These are phyloP conservation scores for Raddia distichophylla DNA, from an alignment of 176 grass and related monocot genomes.

Conservation along the genomic window DNA sequence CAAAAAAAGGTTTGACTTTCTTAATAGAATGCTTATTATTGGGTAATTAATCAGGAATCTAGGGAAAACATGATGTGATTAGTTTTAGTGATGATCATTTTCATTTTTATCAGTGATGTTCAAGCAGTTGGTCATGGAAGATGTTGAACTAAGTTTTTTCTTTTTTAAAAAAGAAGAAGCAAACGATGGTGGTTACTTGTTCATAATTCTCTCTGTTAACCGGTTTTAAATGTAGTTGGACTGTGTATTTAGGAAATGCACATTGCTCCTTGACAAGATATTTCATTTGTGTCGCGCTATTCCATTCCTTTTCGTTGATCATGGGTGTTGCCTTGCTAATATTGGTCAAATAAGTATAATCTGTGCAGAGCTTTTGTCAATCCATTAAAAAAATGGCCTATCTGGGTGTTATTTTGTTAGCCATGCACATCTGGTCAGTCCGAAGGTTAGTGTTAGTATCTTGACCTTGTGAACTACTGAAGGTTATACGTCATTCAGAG, in stretches of 20 bases:
- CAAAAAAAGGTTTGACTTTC: conserved; percentile 24
- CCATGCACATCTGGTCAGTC: neutral
- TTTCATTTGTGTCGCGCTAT: neutral
- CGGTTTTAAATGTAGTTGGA: neutral
- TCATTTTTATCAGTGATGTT: neutral
- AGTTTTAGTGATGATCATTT: conserved; percentile 2
- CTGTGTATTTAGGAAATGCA: neutral
- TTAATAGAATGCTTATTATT: conserved; percentile 22
- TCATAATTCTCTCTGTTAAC: neutral
- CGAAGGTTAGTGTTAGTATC: neutral
- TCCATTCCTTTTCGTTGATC: neutral
- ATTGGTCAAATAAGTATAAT: neutral
- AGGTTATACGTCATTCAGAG: neutral
- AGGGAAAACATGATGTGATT: neutral
- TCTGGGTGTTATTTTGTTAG: neutral
- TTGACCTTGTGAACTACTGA: conserved; percentile 28
- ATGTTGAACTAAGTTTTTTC: conserved; percentile 16
- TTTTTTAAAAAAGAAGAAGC: neutral
- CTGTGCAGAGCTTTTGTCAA: neutral
- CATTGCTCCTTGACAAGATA: neutral
- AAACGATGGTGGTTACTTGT: conserved; percentile 1
- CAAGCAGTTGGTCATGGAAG: conserved; percentile 11
- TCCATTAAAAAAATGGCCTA: neutral
- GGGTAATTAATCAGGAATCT: conserved; percentile 15
- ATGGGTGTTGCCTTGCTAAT: neutral